Evolutionary conservation across 805 yeast genomes (phyloP).

Genomic region (Ogataea paradorogensis): DNA sequence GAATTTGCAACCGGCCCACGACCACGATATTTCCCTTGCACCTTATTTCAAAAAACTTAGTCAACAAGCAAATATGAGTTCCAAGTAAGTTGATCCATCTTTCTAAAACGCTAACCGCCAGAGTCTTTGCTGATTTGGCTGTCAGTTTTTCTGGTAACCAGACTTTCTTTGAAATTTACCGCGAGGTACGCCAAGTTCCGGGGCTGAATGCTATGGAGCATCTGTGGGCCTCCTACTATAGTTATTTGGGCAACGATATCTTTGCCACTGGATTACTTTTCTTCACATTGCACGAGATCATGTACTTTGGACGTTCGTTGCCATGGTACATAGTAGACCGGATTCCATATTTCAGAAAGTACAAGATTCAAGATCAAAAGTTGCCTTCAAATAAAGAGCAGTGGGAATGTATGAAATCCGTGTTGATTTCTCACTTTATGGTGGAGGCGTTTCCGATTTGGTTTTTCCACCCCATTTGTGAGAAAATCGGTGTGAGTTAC

Average conservation of each 20-base stretch:
- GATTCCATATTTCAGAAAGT: constrained; percentile 80
- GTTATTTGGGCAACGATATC: constrained; percentile 79
- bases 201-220: constrained; percentile 54
- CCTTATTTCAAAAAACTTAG: constrained; percentile 3
- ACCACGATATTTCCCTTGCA: neutral
- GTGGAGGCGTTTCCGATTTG: constrained; percentile 96
- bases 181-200: constrained; percentile 26
- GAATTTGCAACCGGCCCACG: constrained; percentile 1
- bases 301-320: constrained; percentile 87
- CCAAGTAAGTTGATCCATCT: constrained; percentile 5
- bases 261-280: constrained; percentile 89
- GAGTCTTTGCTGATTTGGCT: constrained; percentile 28
- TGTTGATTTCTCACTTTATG: constrained; percentile 79
- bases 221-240: constrained; percentile 87
- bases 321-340: constrained; percentile 91
- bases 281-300: constrained; percentile 77
- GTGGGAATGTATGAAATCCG: constrained; percentile 87
- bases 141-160: constrained; percentile 23
- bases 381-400: constrained; percentile 80
- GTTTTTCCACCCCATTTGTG: constrained; percentile 94
- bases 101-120: constrained; percentile 5
- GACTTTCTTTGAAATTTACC: constrained; percentile 25
- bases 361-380: constrained; percentile 86
- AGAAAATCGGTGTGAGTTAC: constrained; percentile 70
- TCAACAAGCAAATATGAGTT: constrained; percentile 7